A percentile compares a stretch with the other conserved stretches of the same genome.
phyloP scores from a whole-genome alignment of 169 alveolate species.

The Cyclospora cayetanensis region DNA sequence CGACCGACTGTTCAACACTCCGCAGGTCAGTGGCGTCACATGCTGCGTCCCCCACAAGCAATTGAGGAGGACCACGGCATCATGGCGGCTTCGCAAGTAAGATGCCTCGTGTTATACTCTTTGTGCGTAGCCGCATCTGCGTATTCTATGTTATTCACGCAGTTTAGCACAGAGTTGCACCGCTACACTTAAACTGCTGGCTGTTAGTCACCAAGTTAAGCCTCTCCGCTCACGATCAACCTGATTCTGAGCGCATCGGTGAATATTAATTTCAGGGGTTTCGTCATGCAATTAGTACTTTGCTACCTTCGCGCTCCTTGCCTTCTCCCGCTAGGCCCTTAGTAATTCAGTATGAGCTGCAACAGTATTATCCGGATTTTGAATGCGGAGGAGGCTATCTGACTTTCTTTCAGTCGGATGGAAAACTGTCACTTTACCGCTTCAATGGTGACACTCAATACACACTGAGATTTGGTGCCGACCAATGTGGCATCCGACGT shows the following conservation, averaged over 20 bases:
- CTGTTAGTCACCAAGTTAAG: too few relatives aligned
- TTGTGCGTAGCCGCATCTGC: too few relatives aligned
- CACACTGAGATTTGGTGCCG: constrained; percentile 24
- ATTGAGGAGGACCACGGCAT: constrained; percentile 24
- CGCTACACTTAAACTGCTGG: too few relatives aligned
- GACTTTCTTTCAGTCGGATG: constrained; percentile 39
- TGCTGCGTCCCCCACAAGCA: neutral
- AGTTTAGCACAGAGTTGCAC: too few relatives aligned
- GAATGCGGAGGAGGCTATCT: constrained; percentile 36
- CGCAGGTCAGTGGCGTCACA: constrained; percentile 26
- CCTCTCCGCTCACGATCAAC: too few relatives aligned
- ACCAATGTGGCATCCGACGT: constrained; percentile 42
- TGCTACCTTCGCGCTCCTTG: constrained; percentile 9
- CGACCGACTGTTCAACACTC: too few relatives aligned
- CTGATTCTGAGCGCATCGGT: too few relatives aligned
- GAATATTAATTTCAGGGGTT: neutral
- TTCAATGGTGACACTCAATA: constrained; percentile 30
- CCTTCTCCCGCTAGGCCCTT: constrained; percentile 3
- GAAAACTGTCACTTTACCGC: neutral
- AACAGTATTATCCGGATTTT: constrained; percentile 21
- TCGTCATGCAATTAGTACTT: constrained; percentile 35
- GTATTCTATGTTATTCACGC: too few relatives aligned
- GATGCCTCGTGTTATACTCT: too few relatives aligned
- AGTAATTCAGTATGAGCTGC: constrained; percentile 36
- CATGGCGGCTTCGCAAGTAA: constrained; percentile 31